Evolutionary conservation across 768 basidiomycete species (phyloP).

Genomic region (Boletus tylopilopsis): DNA sequence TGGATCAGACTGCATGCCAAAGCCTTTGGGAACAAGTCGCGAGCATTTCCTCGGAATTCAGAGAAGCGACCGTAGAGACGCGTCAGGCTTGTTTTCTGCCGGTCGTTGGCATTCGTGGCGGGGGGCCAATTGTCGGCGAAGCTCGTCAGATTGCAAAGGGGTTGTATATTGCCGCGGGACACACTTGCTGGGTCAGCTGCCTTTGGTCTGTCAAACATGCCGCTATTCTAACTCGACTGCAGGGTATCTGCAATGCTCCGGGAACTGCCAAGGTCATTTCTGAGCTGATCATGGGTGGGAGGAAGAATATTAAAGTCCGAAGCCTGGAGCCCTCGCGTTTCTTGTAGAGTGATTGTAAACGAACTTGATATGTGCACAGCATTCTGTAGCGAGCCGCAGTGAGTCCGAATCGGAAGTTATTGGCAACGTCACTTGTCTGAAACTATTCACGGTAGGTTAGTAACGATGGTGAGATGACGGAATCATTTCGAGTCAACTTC

Average conservation of each 20-base stretch:
- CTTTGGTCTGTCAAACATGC: background rate
- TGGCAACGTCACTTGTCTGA: no score
- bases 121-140: constrained; percentile 69
- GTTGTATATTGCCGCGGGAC: constrained; percentile 70
- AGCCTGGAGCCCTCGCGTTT: constrained; percentile 42
- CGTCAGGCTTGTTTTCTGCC: constrained; percentile 81
- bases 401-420: constrained; percentile 13
- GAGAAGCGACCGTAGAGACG: constrained; percentile 48
- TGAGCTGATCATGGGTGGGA: constrained; percentile 69
- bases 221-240: constrained; percentile 3
- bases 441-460: no score
- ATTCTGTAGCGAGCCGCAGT: no score
- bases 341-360: constrained; percentile 20
- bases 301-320: constrained; percentile 49
- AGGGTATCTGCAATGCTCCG: constrained; percentile 82
- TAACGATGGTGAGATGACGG: constrained; percentile 7
- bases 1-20: constrained; percentile 55
- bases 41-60: constrained; percentile 56
- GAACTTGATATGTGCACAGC: no score
- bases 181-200: constrained; percentile 69
- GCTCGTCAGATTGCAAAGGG: constrained; percentile 54
- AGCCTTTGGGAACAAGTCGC: constrained; percentile 52
- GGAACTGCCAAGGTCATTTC: constrained; percentile 74
- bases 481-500: constrained; percentile 24
- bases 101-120: constrained; percentile 43